Conservation (phyloP, 2,329 filamentous ascomycete genomes). For the Lasiodiplodia hormozganensis region DNA sequence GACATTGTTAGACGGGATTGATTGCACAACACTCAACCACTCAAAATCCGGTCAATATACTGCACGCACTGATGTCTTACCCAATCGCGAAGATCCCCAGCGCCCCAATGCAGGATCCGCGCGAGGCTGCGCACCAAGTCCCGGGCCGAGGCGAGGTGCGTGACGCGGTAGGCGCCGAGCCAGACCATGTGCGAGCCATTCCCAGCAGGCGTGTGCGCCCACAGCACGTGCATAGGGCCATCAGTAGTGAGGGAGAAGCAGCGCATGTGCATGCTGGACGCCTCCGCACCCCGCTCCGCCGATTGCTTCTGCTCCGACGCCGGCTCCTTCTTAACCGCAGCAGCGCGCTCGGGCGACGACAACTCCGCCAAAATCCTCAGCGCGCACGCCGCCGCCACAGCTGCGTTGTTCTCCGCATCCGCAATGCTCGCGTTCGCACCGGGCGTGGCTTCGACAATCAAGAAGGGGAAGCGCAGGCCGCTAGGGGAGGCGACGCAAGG, state of each 20-base stretch:
- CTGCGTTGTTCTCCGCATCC: neutral
- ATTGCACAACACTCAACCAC: neutral
- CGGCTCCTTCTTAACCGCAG: neutral
- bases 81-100: neutral
- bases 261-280: too few species aligned
- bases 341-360: neutral
- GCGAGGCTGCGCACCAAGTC: neutral
- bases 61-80: neutral
- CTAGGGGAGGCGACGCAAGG: neutral
- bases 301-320: too few species aligned
- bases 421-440: neutral
- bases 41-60: neutral
- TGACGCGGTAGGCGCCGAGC: slow-evolving; percentile 12
- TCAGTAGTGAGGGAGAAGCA: neutral
- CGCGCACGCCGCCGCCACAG: neutral
- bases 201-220: neutral
- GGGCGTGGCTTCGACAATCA: neutral
- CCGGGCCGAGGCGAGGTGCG: neutral
- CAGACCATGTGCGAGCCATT: neutral
- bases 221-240: neutral
- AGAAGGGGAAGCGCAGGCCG: slow-evolving; percentile 3
- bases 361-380: neutral
- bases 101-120: neutral
- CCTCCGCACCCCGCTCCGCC: too few species aligned
- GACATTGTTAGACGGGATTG: neutral